Conservation (phyloP, 345 rosid genomes). For the Rhizophora apiculata region DNA sequence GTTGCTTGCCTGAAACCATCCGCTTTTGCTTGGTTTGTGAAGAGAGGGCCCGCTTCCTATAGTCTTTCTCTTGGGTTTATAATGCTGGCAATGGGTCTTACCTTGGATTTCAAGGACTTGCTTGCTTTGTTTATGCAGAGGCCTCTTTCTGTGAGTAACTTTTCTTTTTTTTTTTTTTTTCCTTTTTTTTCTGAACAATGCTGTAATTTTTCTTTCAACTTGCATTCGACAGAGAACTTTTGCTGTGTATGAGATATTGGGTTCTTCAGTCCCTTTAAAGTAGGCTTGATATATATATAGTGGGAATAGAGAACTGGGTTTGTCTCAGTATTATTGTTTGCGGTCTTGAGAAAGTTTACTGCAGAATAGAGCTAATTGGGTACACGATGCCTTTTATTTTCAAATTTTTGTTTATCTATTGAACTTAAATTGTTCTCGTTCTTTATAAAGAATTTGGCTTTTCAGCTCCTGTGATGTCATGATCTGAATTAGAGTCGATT, state of each 20-base stretch:
- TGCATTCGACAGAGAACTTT: too few relatives aligned
- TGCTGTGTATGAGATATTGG: too few relatives aligned
- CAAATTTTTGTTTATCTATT: too few relatives aligned
- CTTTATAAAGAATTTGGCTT: too few relatives aligned
- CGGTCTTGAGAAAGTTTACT: too few relatives aligned
- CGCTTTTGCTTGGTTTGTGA: conserved; percentile 52
- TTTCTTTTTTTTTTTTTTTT: neutral
- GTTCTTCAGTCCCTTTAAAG: too few relatives aligned
- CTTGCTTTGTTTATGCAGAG: conserved; percentile 46
- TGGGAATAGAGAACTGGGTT: neutral
- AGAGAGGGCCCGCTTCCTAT: conserved; percentile 47
- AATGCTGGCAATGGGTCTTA: conserved; percentile 70
- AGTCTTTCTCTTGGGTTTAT: conserved; percentile 54
- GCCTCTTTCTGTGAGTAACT: conserved; percentile 47
- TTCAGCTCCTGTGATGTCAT: too few relatives aligned
- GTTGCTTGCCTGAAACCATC: conserved; percentile 64
- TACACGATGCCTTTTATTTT: too few relatives aligned
- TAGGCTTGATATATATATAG: neutral
- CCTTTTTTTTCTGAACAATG: too few relatives aligned
- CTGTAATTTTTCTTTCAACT: neutral
- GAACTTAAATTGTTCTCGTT: too few relatives aligned
- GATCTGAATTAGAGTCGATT: too few relatives aligned
- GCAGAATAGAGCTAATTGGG: too few relatives aligned
- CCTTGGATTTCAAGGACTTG: conserved; percentile 60
- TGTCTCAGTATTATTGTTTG: neutral